A percentile compares a stretch with the other conserved stretches of the same genome.
Conservation (phyloP, 768 basidiomycete species). For the Phanerochaete sordida region DNA sequence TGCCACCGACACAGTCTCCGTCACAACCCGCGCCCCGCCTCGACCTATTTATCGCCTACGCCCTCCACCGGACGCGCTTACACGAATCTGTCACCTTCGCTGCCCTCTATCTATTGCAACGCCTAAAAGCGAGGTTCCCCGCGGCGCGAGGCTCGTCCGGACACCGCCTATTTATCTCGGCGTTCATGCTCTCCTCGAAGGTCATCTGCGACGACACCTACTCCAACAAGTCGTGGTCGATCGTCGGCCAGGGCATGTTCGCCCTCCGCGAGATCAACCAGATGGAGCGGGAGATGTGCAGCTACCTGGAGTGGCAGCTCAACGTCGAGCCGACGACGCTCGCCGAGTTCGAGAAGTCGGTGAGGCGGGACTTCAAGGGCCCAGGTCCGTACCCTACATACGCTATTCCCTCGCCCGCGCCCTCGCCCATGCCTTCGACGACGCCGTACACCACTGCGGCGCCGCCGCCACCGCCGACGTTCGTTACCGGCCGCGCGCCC, state of each 20-base stretch:
- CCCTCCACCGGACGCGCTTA: conserved; percentile 73
- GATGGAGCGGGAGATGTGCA: conserved; percentile 94
- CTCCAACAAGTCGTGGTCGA: conserved; percentile 64
- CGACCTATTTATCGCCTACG: conserved; percentile 83
- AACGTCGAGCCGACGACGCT: conserved; percentile 67
- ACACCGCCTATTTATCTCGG: conserved; percentile 86
- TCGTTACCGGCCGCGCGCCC: conserved; percentile 17
- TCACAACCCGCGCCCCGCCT: conserved; percentile 46
- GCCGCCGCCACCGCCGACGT: conserved; percentile 12
- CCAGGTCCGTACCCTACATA: conserved; percentile 61
- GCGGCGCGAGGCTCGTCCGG: conserved; percentile 88
- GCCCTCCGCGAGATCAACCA: conserved; percentile 87
- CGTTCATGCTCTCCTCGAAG: conserved; percentile 90
- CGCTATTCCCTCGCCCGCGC: conserved; percentile 44
- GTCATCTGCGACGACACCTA: conserved; percentile 67
- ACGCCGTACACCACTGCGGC: conserved; percentile 19
- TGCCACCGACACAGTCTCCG: conserved; percentile 48
- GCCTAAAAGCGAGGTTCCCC: conserved; percentile 89
- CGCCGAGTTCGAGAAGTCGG: conserved; percentile 55
- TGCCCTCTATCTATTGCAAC: conserved; percentile 68
- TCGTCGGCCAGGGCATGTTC: conserved; percentile 63
- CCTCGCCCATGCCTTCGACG: conserved; percentile 27
- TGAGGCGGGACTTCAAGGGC: conserved; percentile 57
- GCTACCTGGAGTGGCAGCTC: conserved; percentile 91
- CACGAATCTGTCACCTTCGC: conserved; percentile 57